Evolutionary conservation across 169 alveolate genomes (phyloP).

Genomic region (Hammondia hammondi): DNA sequence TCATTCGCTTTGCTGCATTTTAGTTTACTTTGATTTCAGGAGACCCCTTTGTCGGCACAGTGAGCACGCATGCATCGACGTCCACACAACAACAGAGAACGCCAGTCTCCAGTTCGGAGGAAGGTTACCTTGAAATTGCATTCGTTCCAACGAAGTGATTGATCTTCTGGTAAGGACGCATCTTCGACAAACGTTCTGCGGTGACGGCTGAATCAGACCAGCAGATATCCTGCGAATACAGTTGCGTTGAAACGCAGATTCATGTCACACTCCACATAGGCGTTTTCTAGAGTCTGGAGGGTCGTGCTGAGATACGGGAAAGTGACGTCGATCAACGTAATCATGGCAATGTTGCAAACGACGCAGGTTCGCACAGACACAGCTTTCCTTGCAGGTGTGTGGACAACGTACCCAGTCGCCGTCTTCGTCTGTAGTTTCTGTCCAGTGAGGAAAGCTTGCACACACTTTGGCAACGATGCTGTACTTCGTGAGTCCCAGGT

Average conservation of each 20-base stretch:
- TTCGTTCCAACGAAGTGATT: constrained; percentile 72
- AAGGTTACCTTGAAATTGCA: constrained; percentile 64
- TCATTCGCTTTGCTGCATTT: no score
- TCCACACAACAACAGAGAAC: neutral
- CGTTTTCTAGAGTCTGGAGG: neutral
- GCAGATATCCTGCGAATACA: constrained; percentile 54
- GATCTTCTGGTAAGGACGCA: constrained; percentile 72
- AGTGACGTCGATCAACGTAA: neutral
- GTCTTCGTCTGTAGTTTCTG: constrained; percentile 52
- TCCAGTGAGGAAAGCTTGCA: constrained; percentile 69
- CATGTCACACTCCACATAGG: neutral
- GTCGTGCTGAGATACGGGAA: neutral
- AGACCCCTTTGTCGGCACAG: no score
- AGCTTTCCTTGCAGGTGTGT: no score
- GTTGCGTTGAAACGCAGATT: neutral
- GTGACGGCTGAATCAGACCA: constrained; percentile 67
- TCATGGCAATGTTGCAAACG: neutral
- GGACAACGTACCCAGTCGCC: constrained; percentile 71
- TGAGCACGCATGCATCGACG: no score
- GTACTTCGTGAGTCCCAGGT: constrained; percentile 60
- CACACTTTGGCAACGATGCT: constrained; percentile 55
- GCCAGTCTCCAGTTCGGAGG: neutral
- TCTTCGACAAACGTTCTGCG: constrained; percentile 52
- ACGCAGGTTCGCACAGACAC: neutral
- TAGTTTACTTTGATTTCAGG: no score